Base-by-base conservation (phyloP, 129 eudicot genomes). In the Centella asiatica region DNA sequence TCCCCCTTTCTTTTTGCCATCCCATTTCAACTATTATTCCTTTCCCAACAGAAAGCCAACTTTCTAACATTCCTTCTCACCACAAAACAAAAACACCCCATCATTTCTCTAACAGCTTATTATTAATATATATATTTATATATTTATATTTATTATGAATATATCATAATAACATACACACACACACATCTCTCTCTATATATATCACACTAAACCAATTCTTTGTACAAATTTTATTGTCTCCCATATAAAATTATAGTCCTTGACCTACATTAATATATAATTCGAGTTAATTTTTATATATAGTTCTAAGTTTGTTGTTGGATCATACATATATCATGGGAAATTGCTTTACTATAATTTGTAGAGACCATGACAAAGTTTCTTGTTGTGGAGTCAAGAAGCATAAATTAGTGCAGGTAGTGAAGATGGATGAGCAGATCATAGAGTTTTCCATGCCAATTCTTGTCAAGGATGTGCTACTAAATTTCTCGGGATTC, bases 341-440 rank as follows among this genome's bases (percentile, higher is more conserved):
- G 73, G 59, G 78, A 7, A 74, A 53, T 49, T 67, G 62, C 46
- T 25, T 62, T 19, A 51, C 29, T 59, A n/a, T n/a, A n/a, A 56
- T 67, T 52, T 19, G 69, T 27, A 33, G 34, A 29, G n/a, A n/a
- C n/a, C 56, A 48, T 6, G 18, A 5, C 11, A 64, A 56, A 4
- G 15, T 19, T 50, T 49, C 70, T 22, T 6, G 52, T 57, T n/a
- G 8, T 23, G 42, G 47, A 42, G 36, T 42, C 12, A 77, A 60
- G 50, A 36, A 55, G 57, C 31, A n/a, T 2, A 51, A 49, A 10
- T 19, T 57, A 42, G 65, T 78, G 52, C 65, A 57, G 55, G 32
- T 78, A 5, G 63, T 68, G 58, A 69, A 69, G 44, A 17, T 57
- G 22, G 76, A 78, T 63, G 78, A 78, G 40, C 68, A 72, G 40